Evolutionary conservation across 441 rosid genomes (phyloP), one percentile per base, ranked within the genome.

Genomic region (Sinapis alba): DNA sequence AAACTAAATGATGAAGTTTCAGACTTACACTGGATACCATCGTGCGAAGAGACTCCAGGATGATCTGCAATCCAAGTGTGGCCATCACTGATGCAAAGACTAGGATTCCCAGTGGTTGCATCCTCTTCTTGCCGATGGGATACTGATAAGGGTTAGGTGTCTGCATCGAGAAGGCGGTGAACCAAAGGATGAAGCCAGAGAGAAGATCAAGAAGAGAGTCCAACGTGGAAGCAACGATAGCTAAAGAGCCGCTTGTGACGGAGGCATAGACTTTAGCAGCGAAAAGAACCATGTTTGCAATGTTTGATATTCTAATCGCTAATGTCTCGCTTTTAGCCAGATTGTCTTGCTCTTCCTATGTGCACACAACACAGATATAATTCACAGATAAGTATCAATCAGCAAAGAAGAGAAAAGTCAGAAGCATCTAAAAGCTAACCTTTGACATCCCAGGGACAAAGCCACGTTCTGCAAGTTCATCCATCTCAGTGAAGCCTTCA

Each of bases 51-150:
- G 97, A 94, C 82, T 94, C 98, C 90, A 92, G 79, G 76, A 94
- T 94, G 63, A 94, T 94, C 83, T 94, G 97, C 83, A 94, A 84
- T 60, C 98, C 98, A 66, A 94, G 90, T 71, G 97, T 94, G 61
- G 98, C 98, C 98, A 94, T 94, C 61, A 92, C 97, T 47, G 97
- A 94, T 71, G 98, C 98, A 84, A 94, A 94, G 60, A 94, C 98
- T 71, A 94, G 95, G 83, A 94, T 92, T 47, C 98, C 98, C 92
- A 94, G 64, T 59, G 98, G 98, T 82, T 94, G 98, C 98, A 94
- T 94, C 30, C 97, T 84, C 73, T 90, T 94, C 83, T 94, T 94
- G 32, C 98, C 98, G 72, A 94, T 94, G 24, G 98, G 98, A 77
- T 94, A 94, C 81, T 85, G 97, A 78, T 94, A 94, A 0, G 95